phyloP scores from a whole-genome alignment of 1,284 basidiomycete genomes.

The Melanopsichium pennsylvanicum region DNA sequence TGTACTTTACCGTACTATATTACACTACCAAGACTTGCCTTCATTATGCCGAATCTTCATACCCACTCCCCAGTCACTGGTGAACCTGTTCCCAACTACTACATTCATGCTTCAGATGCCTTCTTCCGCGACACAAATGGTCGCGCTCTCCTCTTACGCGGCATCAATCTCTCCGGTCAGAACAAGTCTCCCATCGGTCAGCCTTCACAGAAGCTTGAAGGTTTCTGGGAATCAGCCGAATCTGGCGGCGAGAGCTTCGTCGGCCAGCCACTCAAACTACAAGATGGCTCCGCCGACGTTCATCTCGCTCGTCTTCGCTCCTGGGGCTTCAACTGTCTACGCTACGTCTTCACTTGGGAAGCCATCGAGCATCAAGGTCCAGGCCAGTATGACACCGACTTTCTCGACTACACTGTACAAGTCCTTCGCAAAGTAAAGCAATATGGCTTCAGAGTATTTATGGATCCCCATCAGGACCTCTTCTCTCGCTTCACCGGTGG shows the following conservation, averaged over 20 bases:
- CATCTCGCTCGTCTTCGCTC: slow-evolving; percentile 83
- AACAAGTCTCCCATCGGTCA: slow-evolving; percentile 81
- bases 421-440: slow-evolving; percentile 89
- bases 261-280: slow-evolving; percentile 76
- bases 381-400: slow-evolving; percentile 89
- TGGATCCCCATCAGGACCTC: slow-evolving; percentile 96
- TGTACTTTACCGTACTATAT: too few relatives aligned
- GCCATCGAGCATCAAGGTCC: slow-evolving; percentile 90
- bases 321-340: slow-evolving; percentile 94
- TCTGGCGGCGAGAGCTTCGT: slow-evolving; percentile 77
- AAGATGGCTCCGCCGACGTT: slow-evolving; percentile 84
- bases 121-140: slow-evolving; percentile 86
- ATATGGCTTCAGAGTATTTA: slow-evolving; percentile 89
- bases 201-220: slow-evolving; percentile 73
- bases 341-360: slow-evolving; percentile 95
- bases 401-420: slow-evolving; percentile 88
- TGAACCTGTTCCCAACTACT: slow-evolving; percentile 36
- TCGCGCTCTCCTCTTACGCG: slow-evolving; percentile 83
- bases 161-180: slow-evolving; percentile 89
- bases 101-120: slow-evolving; percentile 56
- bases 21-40: not conserved
- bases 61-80: slow-evolving; percentile 38
- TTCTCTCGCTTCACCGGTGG: slow-evolving; percentile 98
- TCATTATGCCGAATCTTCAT: slow-evolving; percentile 8
- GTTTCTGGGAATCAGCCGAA: slow-evolving; percentile 89